Evolutionary conservation across 208 protist genomes (phyloP).

Genomic region (Acanthamoeba rhysodes): DNA sequence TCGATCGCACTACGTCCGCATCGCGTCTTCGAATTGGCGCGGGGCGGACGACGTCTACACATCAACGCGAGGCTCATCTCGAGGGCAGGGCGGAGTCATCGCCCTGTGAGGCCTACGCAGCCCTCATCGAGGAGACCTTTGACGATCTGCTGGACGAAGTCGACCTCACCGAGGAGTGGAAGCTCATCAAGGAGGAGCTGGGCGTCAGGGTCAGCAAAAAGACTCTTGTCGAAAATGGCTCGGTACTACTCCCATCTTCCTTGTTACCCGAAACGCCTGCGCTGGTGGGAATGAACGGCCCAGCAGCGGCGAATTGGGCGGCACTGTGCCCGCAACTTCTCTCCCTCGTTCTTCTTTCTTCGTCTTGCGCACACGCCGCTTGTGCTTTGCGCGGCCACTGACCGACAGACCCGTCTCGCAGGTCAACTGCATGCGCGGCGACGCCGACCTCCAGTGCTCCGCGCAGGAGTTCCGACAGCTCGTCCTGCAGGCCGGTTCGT

Average conservation of each 20-base stretch:
- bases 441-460: neutral
- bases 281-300: neutral
- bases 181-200: neutral
- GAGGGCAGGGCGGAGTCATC: neutral
- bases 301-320: neutral
- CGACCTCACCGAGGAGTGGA: neutral
- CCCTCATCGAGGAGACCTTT: neutral
- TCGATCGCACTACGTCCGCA: too few species aligned
- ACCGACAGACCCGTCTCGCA: neutral
- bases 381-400: too few species aligned
- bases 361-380: too few species aligned
- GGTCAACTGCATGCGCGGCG: conserved; percentile 31
- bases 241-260: neutral
- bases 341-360: neutral
- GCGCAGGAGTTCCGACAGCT: conserved; percentile 30
- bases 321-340: neutral
- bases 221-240: neutral
- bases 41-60: too few species aligned
- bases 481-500: neutral
- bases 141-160: neutral
- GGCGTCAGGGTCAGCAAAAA: neutral
- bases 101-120: neutral
- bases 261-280: neutral
- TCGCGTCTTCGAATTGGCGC: too few species aligned
- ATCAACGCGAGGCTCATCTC: too few species aligned